phyloP scores from a whole-genome alignment of 2,329 filamentous ascomycete species.

The Xylaria polymorpha region DNA sequence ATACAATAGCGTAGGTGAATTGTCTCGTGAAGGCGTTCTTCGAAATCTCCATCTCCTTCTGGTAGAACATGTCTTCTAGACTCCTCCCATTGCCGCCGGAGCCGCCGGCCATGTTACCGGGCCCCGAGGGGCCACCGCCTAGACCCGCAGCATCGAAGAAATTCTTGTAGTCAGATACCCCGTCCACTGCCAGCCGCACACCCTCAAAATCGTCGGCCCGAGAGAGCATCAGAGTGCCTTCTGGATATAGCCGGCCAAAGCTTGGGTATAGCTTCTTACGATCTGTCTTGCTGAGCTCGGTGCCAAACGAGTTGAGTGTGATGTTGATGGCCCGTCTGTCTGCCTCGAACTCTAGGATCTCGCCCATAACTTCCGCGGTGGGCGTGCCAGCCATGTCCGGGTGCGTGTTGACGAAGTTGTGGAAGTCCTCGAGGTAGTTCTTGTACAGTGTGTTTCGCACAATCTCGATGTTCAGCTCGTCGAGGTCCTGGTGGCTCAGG shows the following conservation, averaged over 20 bases:
- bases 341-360: constrained; percentile 96
- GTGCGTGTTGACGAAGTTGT: constrained; percentile 91
- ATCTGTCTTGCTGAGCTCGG: constrained; percentile 91
- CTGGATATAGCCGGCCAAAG: constrained; percentile 91
- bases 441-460: constrained; percentile 98
- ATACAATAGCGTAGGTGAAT: constrained; percentile 94
- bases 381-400: constrained; percentile 88
- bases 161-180: constrained; percentile 90
- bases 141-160: constrained; percentile 95
- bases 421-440: constrained; percentile 98
- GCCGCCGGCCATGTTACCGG: constrained; percentile 87
- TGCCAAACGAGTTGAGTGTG: constrained; percentile 97
- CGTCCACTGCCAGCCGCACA: constrained; percentile 92
- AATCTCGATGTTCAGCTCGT: constrained; percentile 99
- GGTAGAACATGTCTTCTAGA: constrained; percentile 97
- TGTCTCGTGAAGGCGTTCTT: constrained; percentile 96
- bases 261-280: constrained; percentile 95
- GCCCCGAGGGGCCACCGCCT: constrained; percentile 74
- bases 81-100: constrained; percentile 85
- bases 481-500: constrained; percentile 93
- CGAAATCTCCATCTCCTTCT: constrained; percentile 99
- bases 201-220: constrained; percentile 95
- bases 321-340: constrained; percentile 98
- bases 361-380: constrained; percentile 93
- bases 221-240: constrained; percentile 94